Evolutionary conservation across 768 basidiomycete genomes (phyloP).

Genomic region (Lactarius sanguifluus): DNA sequence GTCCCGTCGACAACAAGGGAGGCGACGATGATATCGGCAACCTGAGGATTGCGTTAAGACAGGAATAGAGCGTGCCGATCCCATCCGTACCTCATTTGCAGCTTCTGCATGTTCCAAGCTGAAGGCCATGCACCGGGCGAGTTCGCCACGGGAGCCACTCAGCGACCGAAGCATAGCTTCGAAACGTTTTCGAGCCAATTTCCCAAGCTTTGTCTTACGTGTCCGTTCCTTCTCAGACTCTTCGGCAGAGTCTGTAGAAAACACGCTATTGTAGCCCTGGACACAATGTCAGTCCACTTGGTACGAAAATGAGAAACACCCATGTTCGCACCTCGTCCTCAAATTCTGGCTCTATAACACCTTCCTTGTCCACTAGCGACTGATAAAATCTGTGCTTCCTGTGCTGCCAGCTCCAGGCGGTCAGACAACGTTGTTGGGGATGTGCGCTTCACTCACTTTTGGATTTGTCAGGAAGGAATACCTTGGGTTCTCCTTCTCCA

Average conservation of each 20-base stretch:
- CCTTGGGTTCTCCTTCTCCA: constrained; percentile 79
- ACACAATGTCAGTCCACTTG: constrained; percentile 7
- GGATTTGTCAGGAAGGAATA: constrained; percentile 65
- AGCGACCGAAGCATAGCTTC: constrained; percentile 88
- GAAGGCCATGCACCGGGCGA: constrained; percentile 96
- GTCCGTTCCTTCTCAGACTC: constrained; percentile 86
- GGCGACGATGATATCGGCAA: constrained; percentile 85
- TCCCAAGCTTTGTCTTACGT: constrained; percentile 75
- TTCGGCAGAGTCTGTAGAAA: constrained; percentile 92
- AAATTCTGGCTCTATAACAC: constrained; percentile 63
- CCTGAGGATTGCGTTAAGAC: constrained; percentile 44
- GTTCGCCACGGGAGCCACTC: constrained; percentile 82
- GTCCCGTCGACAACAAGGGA: constrained; percentile 90
- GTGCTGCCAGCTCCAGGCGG: constrained; percentile 46
- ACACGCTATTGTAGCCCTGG: constrained; percentile 84
- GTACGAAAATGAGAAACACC: not conserved
- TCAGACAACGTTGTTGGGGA: not conserved
- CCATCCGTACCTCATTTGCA: constrained; percentile 71
- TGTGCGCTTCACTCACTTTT: constrained; percentile 33
- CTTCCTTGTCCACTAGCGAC: constrained; percentile 60
- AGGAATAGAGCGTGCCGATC: not conserved
- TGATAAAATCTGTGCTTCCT: constrained; percentile 70
- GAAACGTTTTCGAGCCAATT: constrained; percentile 77
- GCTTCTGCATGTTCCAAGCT: constrained; percentile 96
- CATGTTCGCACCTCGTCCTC: constrained; percentile 63